Evolutionary conservation across 2,329 filamentous ascomycete genomes (phyloP), one percentile per base, ranked within the genome.

Genomic region (Dactylellina drechsleri): DNA sequence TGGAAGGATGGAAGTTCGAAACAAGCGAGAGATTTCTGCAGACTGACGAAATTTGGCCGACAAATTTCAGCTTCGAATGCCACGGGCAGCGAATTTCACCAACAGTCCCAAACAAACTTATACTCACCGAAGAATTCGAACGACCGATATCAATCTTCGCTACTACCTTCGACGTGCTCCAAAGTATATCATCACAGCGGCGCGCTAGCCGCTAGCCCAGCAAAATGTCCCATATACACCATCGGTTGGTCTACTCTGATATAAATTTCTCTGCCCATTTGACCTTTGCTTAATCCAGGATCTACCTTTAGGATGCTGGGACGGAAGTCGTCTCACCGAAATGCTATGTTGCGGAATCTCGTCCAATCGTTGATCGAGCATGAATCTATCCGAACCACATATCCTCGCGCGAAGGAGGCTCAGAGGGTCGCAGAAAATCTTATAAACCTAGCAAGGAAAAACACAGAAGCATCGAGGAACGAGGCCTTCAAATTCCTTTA

Each of bases 401-500:
- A 91, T 87, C 90, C 91, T 82, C 98, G 98, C 84, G 95, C 95
- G 56, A 99, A 98, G 84, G 95, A 99, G 85, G 92, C 95, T 18
- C 95, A 99, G 84, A 87, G 92, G 50, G 83, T 98, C 79, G 95
- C 93, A 6, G 95, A 99, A 82, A 96, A 96, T 85, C 85, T 98
- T 78, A 93, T 99, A 80, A 97, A 93, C 3, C 83, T 97, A 79
- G 94, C 92, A 18, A 99, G 98, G 87, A 91, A 90, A 84, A 92
- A 97, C 82, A 96, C 94, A 47, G 90, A 93, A 80, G 91, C 92
- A 18, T 90, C 90, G 75, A 87, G 88, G 82, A 86, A 89, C 81
- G 88, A 87, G 78, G 94, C 93, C n/a, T 84, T 90, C 79, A 88
- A 87, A 45, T 93, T 93, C 79, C 90, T 99, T 82, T 98, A 89